Base-by-base conservation (phyloP, 2,329 filamentous ascomycete genomes). In the Rhynchosporium graminicola region DNA sequence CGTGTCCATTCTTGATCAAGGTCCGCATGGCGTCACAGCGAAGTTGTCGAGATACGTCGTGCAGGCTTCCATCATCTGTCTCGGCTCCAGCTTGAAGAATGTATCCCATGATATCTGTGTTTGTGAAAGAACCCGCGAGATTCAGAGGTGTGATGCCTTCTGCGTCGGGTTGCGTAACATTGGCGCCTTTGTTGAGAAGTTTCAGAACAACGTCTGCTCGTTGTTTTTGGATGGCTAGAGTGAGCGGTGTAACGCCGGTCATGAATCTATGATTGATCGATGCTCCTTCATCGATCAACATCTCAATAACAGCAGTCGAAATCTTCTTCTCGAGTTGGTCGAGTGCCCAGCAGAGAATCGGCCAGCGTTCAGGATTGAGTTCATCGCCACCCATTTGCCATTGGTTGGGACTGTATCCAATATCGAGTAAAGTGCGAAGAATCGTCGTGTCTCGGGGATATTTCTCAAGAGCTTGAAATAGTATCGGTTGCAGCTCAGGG, bases 311-410 rank as follows among this genome's bases (percentile, higher is more conserved):
- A 1, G 77, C 73, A 40, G 80, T 84, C 72, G 85, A 87, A 48
- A 89, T 80, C 64, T 80, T 82, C 73, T 88, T 88, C 66, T 88
- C 83, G 0, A 86, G 84, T 67, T 89, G 86, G 6, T 83, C 75
- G 59, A 89, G 77, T 0, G 84, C 81, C 86, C 86, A 89, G 54
- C 82, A 75, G 4, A 89, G 75, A 2, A 87, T 75, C 1, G 83
- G 83, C 47, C 86, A 78, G 9, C 78, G 76, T 71, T 89, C 86
- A 28, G 36, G 8, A 46, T 31, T 52, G 38, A 33, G 29, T 7
- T 54, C 57, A 13, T 62, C 50, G 3, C 36, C 47, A 13, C 58
- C 15, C 43, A 52, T 58, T 31, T 55, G 48, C 63, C 63, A 65
- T 45, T 67, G 65, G 55, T 67, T 65, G 20, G 63, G 54, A 68